Evolutionary conservation across 164 flowering plant species (phyloP).

Genomic region (Piper longum): DNA sequence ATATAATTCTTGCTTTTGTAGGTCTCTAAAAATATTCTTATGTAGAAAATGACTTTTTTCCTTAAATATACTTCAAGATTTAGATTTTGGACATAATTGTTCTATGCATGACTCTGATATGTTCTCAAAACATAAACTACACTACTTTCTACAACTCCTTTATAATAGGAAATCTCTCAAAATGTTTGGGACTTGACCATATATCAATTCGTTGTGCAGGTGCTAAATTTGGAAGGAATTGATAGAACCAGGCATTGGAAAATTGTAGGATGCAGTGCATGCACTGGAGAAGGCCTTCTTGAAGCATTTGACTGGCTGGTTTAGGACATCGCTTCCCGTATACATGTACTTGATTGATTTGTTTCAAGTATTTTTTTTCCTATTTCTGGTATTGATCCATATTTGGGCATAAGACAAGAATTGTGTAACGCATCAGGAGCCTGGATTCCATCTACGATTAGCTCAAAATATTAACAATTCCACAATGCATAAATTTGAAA

Average conservation of each 20-base stretch:
- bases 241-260: slow-evolving; percentile 90
- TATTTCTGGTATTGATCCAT: no score
- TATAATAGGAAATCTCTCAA: no score
- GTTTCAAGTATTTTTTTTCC: background rate
- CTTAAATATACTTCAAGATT: no score
- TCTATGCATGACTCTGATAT: no score
- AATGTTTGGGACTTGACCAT: background rate
- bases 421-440: background rate
- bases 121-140: no score
- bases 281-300: slow-evolving; percentile 86
- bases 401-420: background rate
- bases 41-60: no score
- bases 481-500: background rate
- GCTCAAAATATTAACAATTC: background rate
- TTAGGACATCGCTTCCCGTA: slow-evolving; percentile 87
- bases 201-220: slow-evolving; percentile 26
- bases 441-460: no score
- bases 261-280: slow-evolving; percentile 90
- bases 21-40: background rate
- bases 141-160: no score
- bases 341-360: slow-evolving; percentile 65
- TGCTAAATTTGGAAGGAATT: slow-evolving; percentile 78
- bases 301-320: slow-evolving; percentile 98
- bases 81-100: no score
- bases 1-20: background rate